Evolutionary conservation across 768 basidiomycete genomes (phyloP).

Genomic region (Scleroderma citrinum): DNA sequence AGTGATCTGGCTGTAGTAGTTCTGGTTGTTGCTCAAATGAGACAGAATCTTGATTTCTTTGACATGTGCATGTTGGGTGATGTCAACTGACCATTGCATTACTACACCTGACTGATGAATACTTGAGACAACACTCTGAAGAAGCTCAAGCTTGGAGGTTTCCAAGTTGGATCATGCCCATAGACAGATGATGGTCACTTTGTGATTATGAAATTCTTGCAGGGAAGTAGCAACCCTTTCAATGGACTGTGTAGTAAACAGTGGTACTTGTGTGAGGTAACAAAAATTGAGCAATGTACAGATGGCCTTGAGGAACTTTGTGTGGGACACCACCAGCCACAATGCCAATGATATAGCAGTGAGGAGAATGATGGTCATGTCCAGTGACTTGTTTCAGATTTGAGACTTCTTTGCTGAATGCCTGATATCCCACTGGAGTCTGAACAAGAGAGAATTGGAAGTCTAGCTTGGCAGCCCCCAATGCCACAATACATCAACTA

Average conservation of each 20-base stretch:
- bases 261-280: conserved; percentile 28
- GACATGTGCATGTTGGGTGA: conserved; percentile 31
- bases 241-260: conserved; percentile 4
- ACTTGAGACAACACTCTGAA: neutral
- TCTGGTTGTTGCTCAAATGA: conserved; percentile 25
- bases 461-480: conserved; percentile 30
- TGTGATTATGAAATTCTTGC: conserved; percentile 22
- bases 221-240: conserved; percentile 17
- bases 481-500: conserved; percentile 32
- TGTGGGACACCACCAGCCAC: conserved; percentile 29
- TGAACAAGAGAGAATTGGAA: conserved; percentile 32
- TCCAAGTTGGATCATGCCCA: no score
- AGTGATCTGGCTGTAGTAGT: conserved; percentile 25
- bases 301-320: conserved; percentile 25
- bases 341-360: conserved; percentile 28
- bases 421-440: conserved; percentile 27
- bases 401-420: conserved; percentile 36
- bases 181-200: no score
- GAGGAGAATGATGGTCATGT: conserved; percentile 31
- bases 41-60: conserved; percentile 28
- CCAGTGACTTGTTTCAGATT: conserved; percentile 37
- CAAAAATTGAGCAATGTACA: conserved; percentile 32
- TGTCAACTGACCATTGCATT: conserved; percentile 29
- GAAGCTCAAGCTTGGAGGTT: conserved; percentile 1
- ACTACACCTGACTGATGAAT: neutral